A percentile compares a stretch with the other conserved stretches of the same genome.
Conservation (phyloP, 1,139 yeast species). For the Suhomyces panamericanus region DNA sequence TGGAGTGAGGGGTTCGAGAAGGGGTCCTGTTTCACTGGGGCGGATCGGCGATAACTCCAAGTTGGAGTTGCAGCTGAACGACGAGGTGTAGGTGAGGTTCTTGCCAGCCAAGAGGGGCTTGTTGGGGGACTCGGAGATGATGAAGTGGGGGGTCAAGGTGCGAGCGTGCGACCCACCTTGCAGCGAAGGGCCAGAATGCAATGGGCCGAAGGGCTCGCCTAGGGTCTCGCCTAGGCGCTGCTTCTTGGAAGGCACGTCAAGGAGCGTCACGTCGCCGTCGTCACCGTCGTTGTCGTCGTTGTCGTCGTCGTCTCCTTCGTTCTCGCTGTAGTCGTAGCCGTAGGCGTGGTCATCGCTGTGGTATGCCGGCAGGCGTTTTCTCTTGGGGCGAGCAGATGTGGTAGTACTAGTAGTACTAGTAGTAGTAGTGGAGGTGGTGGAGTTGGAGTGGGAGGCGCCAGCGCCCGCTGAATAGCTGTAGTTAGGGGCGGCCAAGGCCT, state of each 20-base stretch:
- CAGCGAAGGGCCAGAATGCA: not conserved
- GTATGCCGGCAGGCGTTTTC: constrained; percentile 5
- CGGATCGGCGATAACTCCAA: constrained; percentile 63
- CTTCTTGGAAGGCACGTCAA: constrained; percentile 20
- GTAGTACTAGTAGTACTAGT: too few species aligned
- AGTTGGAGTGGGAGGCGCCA: not conserved
- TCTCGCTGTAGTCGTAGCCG: constrained; percentile 7
- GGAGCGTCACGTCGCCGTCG: constrained; percentile 8
- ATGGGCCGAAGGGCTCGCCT: constrained; percentile 17
- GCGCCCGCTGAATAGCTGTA: constrained; percentile 3
- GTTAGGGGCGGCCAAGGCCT: constrained; percentile 1
- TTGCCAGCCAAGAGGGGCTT: constrained; percentile 47
- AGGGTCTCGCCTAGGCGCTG: constrained; percentile 12
- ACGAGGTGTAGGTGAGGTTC: constrained; percentile 50
- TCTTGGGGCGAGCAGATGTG: constrained; percentile 5
- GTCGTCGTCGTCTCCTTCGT: constrained; percentile 10
- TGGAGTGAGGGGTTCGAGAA: constrained; percentile 59
- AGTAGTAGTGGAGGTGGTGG: not conserved
- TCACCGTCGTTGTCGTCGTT: constrained; percentile 6
- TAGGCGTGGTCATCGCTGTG: constrained; percentile 12
- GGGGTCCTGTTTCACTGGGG: constrained; percentile 60
- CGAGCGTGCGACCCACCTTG: not conserved
- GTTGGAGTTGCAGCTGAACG: constrained; percentile 66
- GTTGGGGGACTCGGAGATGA: constrained; percentile 38
- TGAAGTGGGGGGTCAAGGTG: constrained; percentile 27